These are phyloP conservation scores for Lactifluus echinatus DNA, from an alignment of 768 basidiomycete genomes.

Conservation along the genomic window DNA sequence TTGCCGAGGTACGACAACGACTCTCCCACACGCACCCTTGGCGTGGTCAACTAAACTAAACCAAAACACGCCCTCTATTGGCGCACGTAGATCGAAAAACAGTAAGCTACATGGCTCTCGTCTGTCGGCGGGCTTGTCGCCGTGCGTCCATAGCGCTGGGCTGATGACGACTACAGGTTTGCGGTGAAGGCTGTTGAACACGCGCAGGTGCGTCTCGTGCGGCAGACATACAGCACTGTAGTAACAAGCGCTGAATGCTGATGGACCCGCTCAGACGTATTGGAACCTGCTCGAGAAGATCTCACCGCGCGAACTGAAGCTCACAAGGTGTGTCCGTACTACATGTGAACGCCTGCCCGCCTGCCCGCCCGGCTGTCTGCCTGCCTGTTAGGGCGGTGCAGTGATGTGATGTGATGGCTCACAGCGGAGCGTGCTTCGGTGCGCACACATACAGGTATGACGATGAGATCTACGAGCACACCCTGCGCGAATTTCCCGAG, in stretches of 20 bases:
- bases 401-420: not conserved
- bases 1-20: constrained; percentile 53
- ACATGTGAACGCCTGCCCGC: not conserved
- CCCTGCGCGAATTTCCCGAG: constrained; percentile 76
- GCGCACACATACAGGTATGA: constrained; percentile 43
- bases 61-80: not conserved
- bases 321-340: constrained; percentile 56
- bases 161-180: constrained; percentile 39
- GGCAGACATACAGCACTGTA: no score
- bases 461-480: constrained; percentile 82
- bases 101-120: constrained; percentile 42
- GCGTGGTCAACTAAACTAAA: not conserved
- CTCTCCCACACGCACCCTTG: not conserved
- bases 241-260: no score
- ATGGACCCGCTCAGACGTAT: constrained; percentile 55
- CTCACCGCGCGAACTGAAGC: constrained; percentile 59
- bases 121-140: no score
- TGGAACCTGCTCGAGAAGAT: constrained; percentile 88
- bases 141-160: no score
- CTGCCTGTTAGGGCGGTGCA: not conserved
- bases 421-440: not conserved
- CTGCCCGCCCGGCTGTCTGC: no score
- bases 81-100: constrained; percentile 81
- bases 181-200: constrained; percentile 96
- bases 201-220: constrained; percentile 59